Percentiles rank a stretch among this genome's conserved stretches.
These are phyloP conservation scores for Aeschynomene evenia DNA, from an alignment of 306 rosid species.

Conservation along the genomic window DNA sequence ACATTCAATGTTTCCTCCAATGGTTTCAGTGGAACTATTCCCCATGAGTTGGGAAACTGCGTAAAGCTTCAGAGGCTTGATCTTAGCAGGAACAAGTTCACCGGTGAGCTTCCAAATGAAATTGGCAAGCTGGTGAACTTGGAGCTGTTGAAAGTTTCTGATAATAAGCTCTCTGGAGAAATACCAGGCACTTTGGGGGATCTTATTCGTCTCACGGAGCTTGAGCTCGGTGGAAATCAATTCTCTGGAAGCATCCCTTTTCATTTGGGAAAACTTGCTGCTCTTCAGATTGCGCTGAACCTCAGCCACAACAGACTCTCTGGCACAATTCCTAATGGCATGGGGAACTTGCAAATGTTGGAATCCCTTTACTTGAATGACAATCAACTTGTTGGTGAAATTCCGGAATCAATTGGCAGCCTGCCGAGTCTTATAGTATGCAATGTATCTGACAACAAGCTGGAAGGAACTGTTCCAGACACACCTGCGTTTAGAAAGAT, in stretches of 20 bases:
- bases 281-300: conserved; percentile 69
- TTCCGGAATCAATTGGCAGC: conserved; percentile 71
- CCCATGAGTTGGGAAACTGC: conserved; percentile 69
- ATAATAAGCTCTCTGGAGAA: conserved; percentile 54
- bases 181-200: conserved; percentile 59
- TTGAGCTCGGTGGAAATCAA: conserved; percentile 72
- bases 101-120: conserved; percentile 53
- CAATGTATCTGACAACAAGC: conserved; percentile 74
- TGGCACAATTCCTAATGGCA: conserved; percentile 59
- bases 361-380: conserved; percentile 68
- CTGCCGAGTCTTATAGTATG: conserved; percentile 62
- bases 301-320: conserved; percentile 70
- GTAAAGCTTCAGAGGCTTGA: conserved; percentile 68
- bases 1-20: conserved; percentile 69
- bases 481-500: conserved; percentile 66
- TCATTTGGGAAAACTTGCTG: conserved; percentile 54
- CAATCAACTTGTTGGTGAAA: conserved; percentile 69
- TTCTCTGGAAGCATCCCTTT: conserved; percentile 61
- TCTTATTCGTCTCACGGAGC: conserved; percentile 57
- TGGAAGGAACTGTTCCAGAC: conserved; percentile 72
- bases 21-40: conserved; percentile 53
- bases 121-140: conserved; percentile 68
- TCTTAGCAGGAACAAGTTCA: conserved; percentile 64
- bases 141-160: conserved; percentile 72
- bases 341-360: conserved; percentile 74